These are phyloP conservation scores for Pisolithus tinctorius DNA, from an alignment of 768 basidiomycete species.

Conservation along the genomic window DNA sequence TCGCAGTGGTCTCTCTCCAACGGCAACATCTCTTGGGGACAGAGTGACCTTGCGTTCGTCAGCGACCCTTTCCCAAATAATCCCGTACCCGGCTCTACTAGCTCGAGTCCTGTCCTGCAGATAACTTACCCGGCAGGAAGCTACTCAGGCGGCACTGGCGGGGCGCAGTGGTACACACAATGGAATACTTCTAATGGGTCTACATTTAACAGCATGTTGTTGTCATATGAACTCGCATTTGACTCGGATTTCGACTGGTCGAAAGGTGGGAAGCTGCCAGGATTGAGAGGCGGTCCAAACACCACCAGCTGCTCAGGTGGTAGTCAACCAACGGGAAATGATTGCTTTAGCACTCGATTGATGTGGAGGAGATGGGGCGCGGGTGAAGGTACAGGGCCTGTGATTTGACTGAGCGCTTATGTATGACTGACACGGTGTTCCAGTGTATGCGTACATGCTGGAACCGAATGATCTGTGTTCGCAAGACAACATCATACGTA, in stretches of 20 bases:
- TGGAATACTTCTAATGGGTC: slow-evolving; percentile 59
- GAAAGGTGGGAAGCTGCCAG: slow-evolving; percentile 72
- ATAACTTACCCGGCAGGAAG: slow-evolving; percentile 59
- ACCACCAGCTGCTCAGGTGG: slow-evolving; percentile 67
- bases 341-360: slow-evolving; percentile 67
- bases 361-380: slow-evolving; percentile 68
- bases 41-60: slow-evolving; percentile 53
- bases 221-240: slow-evolving; percentile 73
- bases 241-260: slow-evolving; percentile 61
- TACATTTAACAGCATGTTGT: slow-evolving; percentile 58
- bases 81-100: slow-evolving; percentile 28
- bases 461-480: slow-evolving; percentile 54
- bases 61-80: slow-evolving; percentile 57
- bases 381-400: slow-evolving; percentile 55
- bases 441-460: slow-evolving; percentile 81
- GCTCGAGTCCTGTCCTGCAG: slow-evolving; percentile 36
- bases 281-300: slow-evolving; percentile 61
- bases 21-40: slow-evolving; percentile 53
- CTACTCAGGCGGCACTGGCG: slow-evolving; percentile 55
- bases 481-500: slow-evolving; percentile 52
- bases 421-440: background rate
- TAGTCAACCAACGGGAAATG: slow-evolving; percentile 48
- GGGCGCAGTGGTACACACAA: slow-evolving; percentile 59
- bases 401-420: background rate
- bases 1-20: slow-evolving; percentile 57